A percentile compares a stretch with the other conserved stretches of the same genome.
phyloP scores from a whole-genome alignment of 2,329 filamentous ascomycete genomes.

The Claviceps sp. region DNA sequence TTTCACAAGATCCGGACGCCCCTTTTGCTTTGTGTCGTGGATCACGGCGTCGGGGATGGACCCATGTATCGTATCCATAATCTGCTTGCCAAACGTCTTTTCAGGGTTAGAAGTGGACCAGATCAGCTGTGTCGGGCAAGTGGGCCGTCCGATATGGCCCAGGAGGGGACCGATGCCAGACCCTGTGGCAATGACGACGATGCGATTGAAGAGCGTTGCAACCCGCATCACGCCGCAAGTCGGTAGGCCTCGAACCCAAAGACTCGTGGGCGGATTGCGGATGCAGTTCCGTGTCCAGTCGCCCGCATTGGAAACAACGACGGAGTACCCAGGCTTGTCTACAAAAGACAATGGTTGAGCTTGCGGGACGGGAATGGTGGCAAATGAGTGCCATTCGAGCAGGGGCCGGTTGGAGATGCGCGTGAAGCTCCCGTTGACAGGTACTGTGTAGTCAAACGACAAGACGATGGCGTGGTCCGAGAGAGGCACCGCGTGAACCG shows the following conservation, averaged over 20 bases:
- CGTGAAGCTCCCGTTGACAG: constrained; percentile 31
- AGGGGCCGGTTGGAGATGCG: constrained; percentile 51
- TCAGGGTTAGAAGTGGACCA: constrained; percentile 54
- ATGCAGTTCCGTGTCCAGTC: constrained; percentile 61
- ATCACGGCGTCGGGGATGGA: constrained; percentile 52
- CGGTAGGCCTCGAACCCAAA: constrained; percentile 58
- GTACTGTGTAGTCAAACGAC: constrained; percentile 50
- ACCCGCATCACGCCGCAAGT: constrained; percentile 55
- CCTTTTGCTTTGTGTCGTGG: constrained; percentile 48
- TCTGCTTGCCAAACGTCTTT: constrained; percentile 45
- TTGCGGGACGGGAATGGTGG: constrained; percentile 50
- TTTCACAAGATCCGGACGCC: constrained; percentile 42
- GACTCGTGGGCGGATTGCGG: constrained; percentile 40
- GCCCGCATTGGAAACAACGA: constrained; percentile 59
- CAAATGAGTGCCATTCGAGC: constrained; percentile 64
- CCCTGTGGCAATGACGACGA: constrained; percentile 57
- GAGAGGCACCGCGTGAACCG: constrained; percentile 51
- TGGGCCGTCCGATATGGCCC: constrained; percentile 38
- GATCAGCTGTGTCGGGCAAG: constrained; percentile 44
- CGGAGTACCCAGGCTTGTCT: constrained; percentile 40
- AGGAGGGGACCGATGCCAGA: constrained; percentile 61
- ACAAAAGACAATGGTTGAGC: constrained; percentile 9
- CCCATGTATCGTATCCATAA: constrained; percentile 40
- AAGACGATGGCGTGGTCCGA: constrained; percentile 61
- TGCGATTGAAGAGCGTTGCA: constrained; percentile 48